phyloP scores from a whole-genome alignment of 2,329 filamentous ascomycete species.

The Arthrobotrys megalospora region DNA sequence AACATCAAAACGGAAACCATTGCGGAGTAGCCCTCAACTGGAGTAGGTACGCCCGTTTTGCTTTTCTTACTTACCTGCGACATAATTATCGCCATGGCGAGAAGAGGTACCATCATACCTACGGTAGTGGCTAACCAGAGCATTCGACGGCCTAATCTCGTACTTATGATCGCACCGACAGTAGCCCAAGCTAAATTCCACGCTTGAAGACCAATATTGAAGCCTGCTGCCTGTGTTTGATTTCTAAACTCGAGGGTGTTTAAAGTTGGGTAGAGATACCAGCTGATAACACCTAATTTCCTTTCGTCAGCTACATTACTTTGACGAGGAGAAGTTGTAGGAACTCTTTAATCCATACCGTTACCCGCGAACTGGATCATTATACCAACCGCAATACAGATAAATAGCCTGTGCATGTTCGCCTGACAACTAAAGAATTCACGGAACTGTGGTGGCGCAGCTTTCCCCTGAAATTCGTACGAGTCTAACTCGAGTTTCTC shows the following conservation, averaged over 20 bases:
- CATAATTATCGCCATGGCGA: slow-evolving; percentile 71
- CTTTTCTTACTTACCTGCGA: slow-evolving; percentile 70
- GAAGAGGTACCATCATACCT: slow-evolving; percentile 71
- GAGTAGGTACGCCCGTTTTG: slow-evolving; percentile 69
- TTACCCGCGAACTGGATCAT: slow-evolving; percentile 52
- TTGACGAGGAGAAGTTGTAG: background rate
- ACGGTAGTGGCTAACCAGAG: slow-evolving; percentile 72
- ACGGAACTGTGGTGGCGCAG: background rate
- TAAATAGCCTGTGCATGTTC: background rate
- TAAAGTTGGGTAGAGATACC: slow-evolving; percentile 34
- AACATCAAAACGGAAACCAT: slow-evolving; percentile 75
- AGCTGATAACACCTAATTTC: slow-evolving; percentile 32
- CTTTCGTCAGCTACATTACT: background rate
- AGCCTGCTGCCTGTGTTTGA: background rate
- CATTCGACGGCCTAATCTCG: slow-evolving; percentile 72
- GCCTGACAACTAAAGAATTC: background rate
- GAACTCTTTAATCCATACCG: slow-evolving; percentile 13
- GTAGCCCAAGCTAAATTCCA: slow-evolving; percentile 14
- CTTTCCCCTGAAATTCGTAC: background rate
- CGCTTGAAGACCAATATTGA: slow-evolving; percentile 33
- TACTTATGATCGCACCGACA: slow-evolving; percentile 21
- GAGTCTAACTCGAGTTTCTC: background rate
- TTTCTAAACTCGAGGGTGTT: slow-evolving; percentile 3
- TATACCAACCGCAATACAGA: slow-evolving; percentile 19
- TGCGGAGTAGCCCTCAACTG: slow-evolving; percentile 67